Evolutionary conservation across 73 alveolate species (phyloP).

Genomic region (Paramecium primaurelia): DNA sequence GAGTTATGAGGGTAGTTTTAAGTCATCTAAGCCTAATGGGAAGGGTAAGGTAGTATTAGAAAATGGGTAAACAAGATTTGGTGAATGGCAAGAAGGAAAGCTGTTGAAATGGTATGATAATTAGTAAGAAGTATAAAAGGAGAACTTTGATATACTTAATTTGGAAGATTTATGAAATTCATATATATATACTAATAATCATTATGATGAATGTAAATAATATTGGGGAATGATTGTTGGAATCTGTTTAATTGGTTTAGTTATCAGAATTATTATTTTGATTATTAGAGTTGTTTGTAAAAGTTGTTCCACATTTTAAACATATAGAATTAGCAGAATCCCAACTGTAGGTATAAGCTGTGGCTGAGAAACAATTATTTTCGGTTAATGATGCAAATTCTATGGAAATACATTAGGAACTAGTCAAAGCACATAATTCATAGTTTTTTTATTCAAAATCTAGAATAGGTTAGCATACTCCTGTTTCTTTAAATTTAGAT

Average conservation of each 20-base stretch:
- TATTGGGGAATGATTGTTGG: background rate
- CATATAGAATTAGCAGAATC: background rate
- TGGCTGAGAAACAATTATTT: background rate
- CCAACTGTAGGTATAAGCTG: background rate
- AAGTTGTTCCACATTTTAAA: background rate
- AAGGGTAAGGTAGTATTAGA: background rate
- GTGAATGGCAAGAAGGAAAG: constrained; percentile 28
- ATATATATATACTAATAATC: constrained; percentile 22
- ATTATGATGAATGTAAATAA: background rate
- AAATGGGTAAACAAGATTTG: background rate
- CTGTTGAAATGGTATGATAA: constrained; percentile 7
- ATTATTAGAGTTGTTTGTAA: background rate
- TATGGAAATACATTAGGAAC: background rate
- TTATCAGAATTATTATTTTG: background rate
- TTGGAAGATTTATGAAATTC: constrained; percentile 24
- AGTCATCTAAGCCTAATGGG: background rate
- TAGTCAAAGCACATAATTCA: background rate
- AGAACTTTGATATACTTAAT: background rate
- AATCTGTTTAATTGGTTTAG: background rate
- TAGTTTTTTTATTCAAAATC: background rate
- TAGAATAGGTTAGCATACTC: background rate
- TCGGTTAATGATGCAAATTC: background rate
- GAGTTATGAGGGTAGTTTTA: constrained; percentile 18
- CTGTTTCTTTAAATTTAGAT: background rate
- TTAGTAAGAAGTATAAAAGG: background rate